Percentiles rank a stretch among this genome's conserved stretches.
These are phyloP conservation scores for Salvia rosmarinus DNA, from an alignment of 257 asterid genomes.

Conservation along the genomic window DNA sequence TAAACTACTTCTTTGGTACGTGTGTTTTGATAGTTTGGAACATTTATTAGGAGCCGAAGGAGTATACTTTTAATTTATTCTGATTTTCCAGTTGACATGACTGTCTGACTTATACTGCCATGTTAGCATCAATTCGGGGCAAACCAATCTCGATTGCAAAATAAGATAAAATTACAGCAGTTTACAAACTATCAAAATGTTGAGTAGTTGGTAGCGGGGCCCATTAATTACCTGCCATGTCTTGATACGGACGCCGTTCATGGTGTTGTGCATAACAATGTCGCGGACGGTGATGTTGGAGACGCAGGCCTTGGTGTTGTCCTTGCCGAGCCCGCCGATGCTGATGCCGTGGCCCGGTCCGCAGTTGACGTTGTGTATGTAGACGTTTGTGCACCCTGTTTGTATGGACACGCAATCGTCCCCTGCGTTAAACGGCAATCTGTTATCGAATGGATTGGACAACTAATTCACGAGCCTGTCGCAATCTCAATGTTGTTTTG, in stretches of 20 bases:
- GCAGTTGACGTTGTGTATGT: slow-evolving; percentile 67
- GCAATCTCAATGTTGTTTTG: neutral
- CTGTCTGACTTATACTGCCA: no score
- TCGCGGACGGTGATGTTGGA: slow-evolving; percentile 81
- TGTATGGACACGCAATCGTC: slow-evolving; percentile 89
- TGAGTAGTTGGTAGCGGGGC: no score
- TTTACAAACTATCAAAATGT: no score
- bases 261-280: slow-evolving; percentile 59
- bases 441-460: neutral
- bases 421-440: slow-evolving; percentile 49
- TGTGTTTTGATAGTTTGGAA: no score
- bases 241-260: slow-evolving; percentile 81
- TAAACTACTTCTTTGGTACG: no score
- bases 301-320: slow-evolving; percentile 80
- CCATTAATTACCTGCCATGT: slow-evolving; percentile 72
- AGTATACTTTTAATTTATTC: no score
- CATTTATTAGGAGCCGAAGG: no score
- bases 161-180: no score
- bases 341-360: slow-evolving; percentile 99
- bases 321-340: slow-evolving; percentile 86
- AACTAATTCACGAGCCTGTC: slow-evolving; percentile 24
- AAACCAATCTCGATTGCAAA: no score
- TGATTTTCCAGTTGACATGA: no score
- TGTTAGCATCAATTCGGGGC: no score
- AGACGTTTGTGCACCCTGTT: slow-evolving; percentile 80